These are phyloP conservation scores for Auricularia sp. DNA, from an alignment of 768 basidiomycete genomes.

Conservation along the genomic window DNA sequence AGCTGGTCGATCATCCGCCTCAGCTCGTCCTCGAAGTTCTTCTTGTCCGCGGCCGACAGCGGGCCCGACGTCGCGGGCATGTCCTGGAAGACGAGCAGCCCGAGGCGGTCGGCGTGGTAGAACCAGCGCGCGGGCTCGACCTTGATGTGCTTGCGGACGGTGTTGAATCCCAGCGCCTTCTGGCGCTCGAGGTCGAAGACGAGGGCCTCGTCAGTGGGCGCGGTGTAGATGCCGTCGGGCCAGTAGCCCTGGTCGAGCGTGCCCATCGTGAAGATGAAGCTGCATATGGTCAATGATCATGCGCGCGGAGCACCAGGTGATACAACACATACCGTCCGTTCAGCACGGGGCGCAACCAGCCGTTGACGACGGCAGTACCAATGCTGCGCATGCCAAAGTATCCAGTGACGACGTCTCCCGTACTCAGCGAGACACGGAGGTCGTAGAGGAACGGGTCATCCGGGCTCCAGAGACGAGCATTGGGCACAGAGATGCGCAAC, in stretches of 20 bases:
- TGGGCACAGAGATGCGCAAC: neutral
- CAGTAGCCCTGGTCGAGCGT: neutral
- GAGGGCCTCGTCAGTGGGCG: neutral
- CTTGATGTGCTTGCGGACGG: slow-evolving; percentile 3
- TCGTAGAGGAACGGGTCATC: neutral
- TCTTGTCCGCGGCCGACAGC: neutral
- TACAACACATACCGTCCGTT: neutral
- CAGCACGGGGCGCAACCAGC: neutral
- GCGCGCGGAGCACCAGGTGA: neutral
- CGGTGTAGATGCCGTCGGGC: slow-evolving; percentile 2
- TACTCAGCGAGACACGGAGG: neutral
- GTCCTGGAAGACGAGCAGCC: neutral
- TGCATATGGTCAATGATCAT: neutral
- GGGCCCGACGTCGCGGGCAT: neutral
- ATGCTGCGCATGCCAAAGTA: neutral
- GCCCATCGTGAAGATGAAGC: neutral
- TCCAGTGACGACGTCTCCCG: neutral
- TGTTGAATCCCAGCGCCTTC: neutral
- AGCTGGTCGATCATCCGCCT: neutral
- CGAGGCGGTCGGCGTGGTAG: neutral
- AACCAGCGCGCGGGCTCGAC: slow-evolving; percentile 3
- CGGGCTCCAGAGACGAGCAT: slow-evolving; percentile 1
- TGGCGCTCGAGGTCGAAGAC: neutral
- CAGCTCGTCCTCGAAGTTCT: slow-evolving; percentile 1
- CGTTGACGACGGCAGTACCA: neutral